Evolutionary conservation across 2,329 filamentous ascomycete species (phyloP), one percentile per base, ranked within the genome.

Genomic region (Raffaelea arxii): DNA sequence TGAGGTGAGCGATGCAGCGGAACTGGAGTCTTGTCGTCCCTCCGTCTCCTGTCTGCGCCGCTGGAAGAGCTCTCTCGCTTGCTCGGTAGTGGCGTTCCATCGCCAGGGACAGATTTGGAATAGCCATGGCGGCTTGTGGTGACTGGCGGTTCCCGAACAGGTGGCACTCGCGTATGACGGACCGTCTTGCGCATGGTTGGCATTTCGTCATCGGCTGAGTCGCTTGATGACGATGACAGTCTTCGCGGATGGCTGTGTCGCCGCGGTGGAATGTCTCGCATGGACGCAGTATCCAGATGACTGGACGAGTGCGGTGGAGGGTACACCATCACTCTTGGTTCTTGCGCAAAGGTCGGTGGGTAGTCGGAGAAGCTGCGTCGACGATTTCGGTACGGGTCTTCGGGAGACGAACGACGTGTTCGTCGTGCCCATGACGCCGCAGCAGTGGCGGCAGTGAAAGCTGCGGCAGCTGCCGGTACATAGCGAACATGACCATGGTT

Each of bases 351-450:
- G 1, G 65, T 63, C 3, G 62, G 63, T 3, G 68, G 67, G 44
- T 70, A 67, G 47, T 77, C 74, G 3, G 73, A 74, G 56, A 73
- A 71, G 58, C 74, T 77, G 46, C 69, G 65, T 35, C 72, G 65
- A 35, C 70, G 65, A 12, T 41, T 25, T 9, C 21, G 46, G 12
- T 64, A 58, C 16, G 66, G 65, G 16, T 71, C 69, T 9, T 40
- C 37, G 1, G 61, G 61, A 1, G 65, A 58, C 6, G 66, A 62
- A 25, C 63, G 62, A 24, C 64, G 62, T 5, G 43, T 51, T 50
- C 30, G 44, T 63, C 63, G 39, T 62, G 54, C 18, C 46, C 45
- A 50, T 51, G 25, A 56, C 38, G 46, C 55, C 46, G 45, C 53
- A 50, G 46, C 54, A 53, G 27, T 53, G 43, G 42, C 43, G 2